Evolutionary conservation across 805 yeast genomes (phyloP), one percentile per base, ranked within the genome.

Genomic region (Starmera amethionina): DNA sequence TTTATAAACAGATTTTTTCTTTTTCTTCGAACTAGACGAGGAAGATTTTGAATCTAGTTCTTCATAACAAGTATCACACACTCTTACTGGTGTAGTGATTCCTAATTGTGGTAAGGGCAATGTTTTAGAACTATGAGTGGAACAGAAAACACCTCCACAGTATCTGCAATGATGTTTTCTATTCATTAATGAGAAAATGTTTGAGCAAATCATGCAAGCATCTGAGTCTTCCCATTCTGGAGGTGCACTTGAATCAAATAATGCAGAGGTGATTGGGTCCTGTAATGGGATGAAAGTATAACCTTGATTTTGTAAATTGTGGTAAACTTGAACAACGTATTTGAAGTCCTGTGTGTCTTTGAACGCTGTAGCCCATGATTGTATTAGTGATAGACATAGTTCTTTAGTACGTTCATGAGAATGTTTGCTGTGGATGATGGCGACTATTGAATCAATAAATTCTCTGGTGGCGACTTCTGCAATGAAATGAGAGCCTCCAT

Each of bases 191-290:
- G 93, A 68, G 55, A 93, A 93, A 13, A 79, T 64, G 34, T 70
- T 76, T 39, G 94, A 87, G 49, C 97, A 87, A 41, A 86, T 77
- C 97, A 93, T 89, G 60, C 98, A 93, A 4, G 86, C 86, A 51
- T 87, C 95, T 10, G 89, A 82, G 54, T 93, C 98, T 18, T 84
- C 80, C 98, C 98, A 93, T 50, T 88, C 97, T 0, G 98, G 97
- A 2, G 98, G 97, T 5, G 89, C 89, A 45, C 78, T 82, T 2
- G 96, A 75, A 52, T 90, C 97, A 37, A 90, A 75, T 58, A 89
- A 77, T 5, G 72, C 67, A 30, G 68, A 51, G 19, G 64, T 59
- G 36, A 72, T 62, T 13, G 46, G 56, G 40, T 42, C 48, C 18
- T 60, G 58, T 25, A 58, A 54, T 22, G 63, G 64, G 1, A 95